Evolutionary conservation across 345 rosid species (phyloP), one percentile per base, ranked within the genome.

Genomic region (Turnera subulata): DNA sequence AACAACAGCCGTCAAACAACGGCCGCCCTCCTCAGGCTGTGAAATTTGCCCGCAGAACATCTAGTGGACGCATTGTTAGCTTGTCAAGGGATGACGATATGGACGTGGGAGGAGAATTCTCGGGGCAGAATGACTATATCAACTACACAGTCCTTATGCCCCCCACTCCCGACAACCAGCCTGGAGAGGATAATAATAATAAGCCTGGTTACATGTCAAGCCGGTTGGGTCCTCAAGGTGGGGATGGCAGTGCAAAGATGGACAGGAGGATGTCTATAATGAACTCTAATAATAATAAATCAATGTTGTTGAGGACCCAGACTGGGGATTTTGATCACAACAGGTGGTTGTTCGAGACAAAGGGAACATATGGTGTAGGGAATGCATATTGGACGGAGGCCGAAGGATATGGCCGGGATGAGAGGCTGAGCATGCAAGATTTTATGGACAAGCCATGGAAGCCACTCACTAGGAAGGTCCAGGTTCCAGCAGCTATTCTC

Each of bases 371-470:
- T 2, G 85, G 98, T 2, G 83, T 89, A 5, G 96, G 98, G 58
- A 92, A 89, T 26, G 98, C 96, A 20, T 89, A 69, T 48, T 92
- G 95, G 96, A 65, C 87, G 3, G 83, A 82, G 12, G 84, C 77
- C 0, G 81, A 73, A 8, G 75, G 67, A 7, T 38, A 19, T 16
- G 77, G 65, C 23, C 70, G 63, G 2, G 26, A 50, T 0, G 83
- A 80, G 1, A 87, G 80, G 10, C 81, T 92, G 23, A 81, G 72
- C 44, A 89, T 83, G 95, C 73, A 82, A 0, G 95, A 92, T 75
- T 92, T 92, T 38, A 56, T 92, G 79, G 98, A 92, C 73, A 92
- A 89, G 58, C 95, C 95, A n/a, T 89, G 97, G 98, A 92, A 92
- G 65, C 93, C 97, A 17, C 83, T 92, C 48, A 84, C 97, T 0